These are phyloP conservation scores for Penicillium robsamsonii DNA, from an alignment of 495 filamentous ascomycete genomes.

Conservation along the genomic window DNA sequence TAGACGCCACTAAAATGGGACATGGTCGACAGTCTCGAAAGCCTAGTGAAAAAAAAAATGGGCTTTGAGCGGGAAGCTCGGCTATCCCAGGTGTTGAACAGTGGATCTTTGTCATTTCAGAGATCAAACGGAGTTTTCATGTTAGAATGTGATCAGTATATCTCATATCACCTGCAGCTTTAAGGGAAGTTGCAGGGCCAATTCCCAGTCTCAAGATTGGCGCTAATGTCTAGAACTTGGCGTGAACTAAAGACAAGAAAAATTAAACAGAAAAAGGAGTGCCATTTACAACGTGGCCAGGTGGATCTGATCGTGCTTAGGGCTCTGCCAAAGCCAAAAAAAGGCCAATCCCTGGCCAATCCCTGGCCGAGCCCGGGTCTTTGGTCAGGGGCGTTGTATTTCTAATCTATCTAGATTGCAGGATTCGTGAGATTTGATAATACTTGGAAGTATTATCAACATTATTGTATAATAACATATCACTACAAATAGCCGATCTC, in stretches of 20 bases:
- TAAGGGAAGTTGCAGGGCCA: background rate
- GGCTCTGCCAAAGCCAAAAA: constrained; percentile 27
- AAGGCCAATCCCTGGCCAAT: constrained; percentile 4
- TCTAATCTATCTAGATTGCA: background rate
- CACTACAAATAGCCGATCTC: constrained; percentile 1
- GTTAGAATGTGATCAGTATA: constrained; percentile 4
- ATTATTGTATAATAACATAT: background rate
- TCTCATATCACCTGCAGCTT: background rate
- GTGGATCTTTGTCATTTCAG: constrained; percentile 13
- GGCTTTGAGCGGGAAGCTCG: constrained; percentile 28
- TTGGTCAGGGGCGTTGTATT: constrained; percentile 4
- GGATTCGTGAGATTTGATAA: background rate
- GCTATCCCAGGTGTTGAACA: constrained; percentile 24
- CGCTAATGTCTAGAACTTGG: constrained; percentile 16
- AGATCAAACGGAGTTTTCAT: background rate
- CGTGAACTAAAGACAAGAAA: constrained; percentile 8
- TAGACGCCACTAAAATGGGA: constrained; percentile 16
- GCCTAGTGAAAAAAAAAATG: background rate
- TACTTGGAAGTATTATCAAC: background rate
- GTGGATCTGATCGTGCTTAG: constrained; percentile 37
- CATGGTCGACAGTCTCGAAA: background rate
- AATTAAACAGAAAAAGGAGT: constrained; percentile 22
- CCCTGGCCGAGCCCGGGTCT: background rate
- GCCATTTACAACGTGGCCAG: constrained; percentile 36
- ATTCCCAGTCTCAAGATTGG: background rate